Conservation (phyloP, 108 stramenopile species). For the Skeletonema menzelii region DNA sequence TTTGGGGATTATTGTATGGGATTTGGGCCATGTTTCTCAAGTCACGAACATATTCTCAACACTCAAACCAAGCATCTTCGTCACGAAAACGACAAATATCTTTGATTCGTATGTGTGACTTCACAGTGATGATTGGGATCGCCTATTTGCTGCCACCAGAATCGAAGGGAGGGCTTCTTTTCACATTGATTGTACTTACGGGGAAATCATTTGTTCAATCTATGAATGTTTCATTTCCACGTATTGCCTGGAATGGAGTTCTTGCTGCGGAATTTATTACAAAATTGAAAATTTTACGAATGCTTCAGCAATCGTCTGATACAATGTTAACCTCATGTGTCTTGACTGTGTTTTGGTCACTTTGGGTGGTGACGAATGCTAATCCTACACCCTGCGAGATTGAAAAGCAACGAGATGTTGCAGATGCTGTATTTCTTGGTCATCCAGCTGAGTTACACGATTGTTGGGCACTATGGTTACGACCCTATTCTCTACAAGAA, state of each 20-base stretch:
- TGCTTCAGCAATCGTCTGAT: constrained; percentile 4
- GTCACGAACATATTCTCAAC: constrained; percentile 4
- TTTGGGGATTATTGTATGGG: constrained; percentile 41
- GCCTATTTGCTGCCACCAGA: constrained; percentile 9
- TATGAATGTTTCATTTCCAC: constrained; percentile 11
- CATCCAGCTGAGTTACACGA: constrained; percentile 55
- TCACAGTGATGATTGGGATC: constrained; percentile 29
- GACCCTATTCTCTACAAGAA: constrained; percentile 47
- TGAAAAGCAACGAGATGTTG: background rate
- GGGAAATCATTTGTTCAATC: constrained; percentile 29
- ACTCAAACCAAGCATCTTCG: background rate
- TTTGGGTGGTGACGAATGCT: constrained; percentile 31
- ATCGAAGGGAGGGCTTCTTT: constrained; percentile 7
- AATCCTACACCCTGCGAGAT: constrained; percentile 37
- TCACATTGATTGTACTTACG: constrained; percentile 11
- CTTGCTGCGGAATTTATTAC: constrained; percentile 13
- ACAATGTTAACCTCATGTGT: constrained; percentile 4
- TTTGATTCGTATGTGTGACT: constrained; percentile 24
- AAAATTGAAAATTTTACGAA: constrained; percentile 19
- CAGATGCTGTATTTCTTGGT: constrained; percentile 42
- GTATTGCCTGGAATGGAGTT: constrained; percentile 8
- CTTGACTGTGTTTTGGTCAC: constrained; percentile 25
- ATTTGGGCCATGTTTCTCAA: constrained; percentile 39
- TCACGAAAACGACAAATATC: constrained; percentile 4
- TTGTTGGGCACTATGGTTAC: constrained; percentile 57